Evolutionary conservation across 2,329 filamentous ascomycete genomes (phyloP), one percentile per base, ranked within the genome.

Genomic region (Colletotrichum aenigma): DNA sequence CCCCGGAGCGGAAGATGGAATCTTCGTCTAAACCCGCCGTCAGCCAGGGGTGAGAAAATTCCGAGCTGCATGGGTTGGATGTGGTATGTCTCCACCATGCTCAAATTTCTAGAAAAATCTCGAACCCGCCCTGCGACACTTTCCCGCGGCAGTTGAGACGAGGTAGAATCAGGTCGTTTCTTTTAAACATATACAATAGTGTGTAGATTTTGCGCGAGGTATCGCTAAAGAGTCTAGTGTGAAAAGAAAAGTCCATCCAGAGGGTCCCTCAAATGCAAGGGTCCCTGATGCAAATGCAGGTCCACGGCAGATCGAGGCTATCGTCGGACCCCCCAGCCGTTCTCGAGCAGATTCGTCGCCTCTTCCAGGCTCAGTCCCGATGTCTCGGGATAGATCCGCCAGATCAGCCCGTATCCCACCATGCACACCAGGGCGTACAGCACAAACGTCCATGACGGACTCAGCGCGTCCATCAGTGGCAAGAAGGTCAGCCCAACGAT

Each of bases 401-500:
- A 95, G 13, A 97, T 89, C 8, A 89, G 86, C 26, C 89, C 81
- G 89, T 94, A 97, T 0, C 95, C 95, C 3, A 85, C 81, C 3
- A 86, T 84, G 82, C 96, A 98, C 2, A 98, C 86, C 1, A 83
- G 80, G 0, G 94, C 94, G 84, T 98, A 98, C n/a, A 94, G 83
- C 1, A 91, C 89, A 86, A 98, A 98, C 0, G 96, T 97, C 87
- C 92, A 93, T 8, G 89, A 88, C 1, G 95, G 93, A 7, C 91
- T 93, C 78, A 98, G 81, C 12, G 87, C 84, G 76, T 96, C 92
- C 94, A 98, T 96, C 88, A 98, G 90, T 1, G 95, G 95, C 80
- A 98, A 82, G 80, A 98, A 98, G 0, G 95, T 97, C 76, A 98
- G 86, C 0, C 96, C 96, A 2, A 98, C 89, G 21, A 97, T 83